Conservation (phyloP, 2,329 filamentous ascomycete species). For the Gnomoniopsis smithogilvyi region DNA sequence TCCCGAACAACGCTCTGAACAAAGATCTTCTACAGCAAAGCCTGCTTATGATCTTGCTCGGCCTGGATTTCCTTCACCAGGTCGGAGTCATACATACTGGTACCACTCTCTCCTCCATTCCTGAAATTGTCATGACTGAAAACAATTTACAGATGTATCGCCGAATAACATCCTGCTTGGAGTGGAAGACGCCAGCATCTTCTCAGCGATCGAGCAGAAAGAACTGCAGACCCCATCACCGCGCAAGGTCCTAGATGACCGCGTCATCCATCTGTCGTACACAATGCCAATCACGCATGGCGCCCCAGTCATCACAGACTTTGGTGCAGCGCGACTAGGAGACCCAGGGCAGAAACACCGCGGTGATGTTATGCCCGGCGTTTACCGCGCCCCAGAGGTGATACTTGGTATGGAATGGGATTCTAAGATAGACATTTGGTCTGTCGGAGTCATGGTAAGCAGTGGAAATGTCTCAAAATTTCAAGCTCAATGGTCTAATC, state of each 20-base stretch:
- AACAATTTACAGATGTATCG: conserved; percentile 22
- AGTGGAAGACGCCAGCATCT: conserved; percentile 11
- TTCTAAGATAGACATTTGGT: conserved; percentile 33
- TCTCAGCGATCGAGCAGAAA: conserved; percentile 16
- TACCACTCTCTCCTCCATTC: background rate
- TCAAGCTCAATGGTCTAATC: background rate
- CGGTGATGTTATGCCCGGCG: conserved; percentile 29
- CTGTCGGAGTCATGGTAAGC: conserved; percentile 29
- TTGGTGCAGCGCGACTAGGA: conserved; percentile 28
- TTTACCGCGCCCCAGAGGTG: conserved; percentile 33
- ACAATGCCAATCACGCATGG: conserved; percentile 24
- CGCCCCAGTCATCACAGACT: conserved; percentile 27
- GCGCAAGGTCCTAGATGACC: conserved; percentile 26
- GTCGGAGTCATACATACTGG: conserved; percentile 21
- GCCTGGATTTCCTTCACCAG: conserved; percentile 22
- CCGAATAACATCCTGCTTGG: conserved; percentile 28
- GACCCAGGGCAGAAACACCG: conserved; percentile 20
- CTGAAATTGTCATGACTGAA: background rate
- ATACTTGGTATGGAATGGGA: conserved; percentile 32
- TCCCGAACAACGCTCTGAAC: background rate
- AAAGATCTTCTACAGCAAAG: conserved; percentile 9
- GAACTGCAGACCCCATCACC: conserved; percentile 21
- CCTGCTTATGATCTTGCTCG: conserved; percentile 10
- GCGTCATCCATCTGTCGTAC: conserved; percentile 27
- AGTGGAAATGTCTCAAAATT: background rate